Evolutionary conservation across 331 rosid species (phyloP).

Genomic region (Saraca asoca): DNA sequence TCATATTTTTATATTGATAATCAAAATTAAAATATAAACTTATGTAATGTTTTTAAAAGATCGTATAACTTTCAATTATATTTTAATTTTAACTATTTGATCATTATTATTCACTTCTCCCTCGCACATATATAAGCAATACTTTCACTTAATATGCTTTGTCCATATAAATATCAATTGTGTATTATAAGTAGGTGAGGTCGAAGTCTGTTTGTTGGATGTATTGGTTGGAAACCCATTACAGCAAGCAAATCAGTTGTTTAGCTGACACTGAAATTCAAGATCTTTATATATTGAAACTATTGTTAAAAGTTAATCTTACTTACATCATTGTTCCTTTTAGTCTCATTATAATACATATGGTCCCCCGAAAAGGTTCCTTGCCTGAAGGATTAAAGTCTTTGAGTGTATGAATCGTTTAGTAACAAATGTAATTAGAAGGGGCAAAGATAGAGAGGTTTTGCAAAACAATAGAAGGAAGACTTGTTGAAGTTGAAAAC

Average conservation of each 20-base stretch:
- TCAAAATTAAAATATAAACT: no score
- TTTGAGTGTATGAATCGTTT: slow-evolving; percentile 46
- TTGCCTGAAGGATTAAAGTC: slow-evolving; percentile 31
- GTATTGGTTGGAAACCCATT: slow-evolving; percentile 61
- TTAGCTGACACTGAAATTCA: slow-evolving; percentile 53
- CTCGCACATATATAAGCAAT: no score
- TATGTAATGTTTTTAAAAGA: no score
- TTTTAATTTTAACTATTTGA: no score
- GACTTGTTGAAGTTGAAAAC: slow-evolving; percentile 30
- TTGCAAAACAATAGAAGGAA: slow-evolving; percentile 28
- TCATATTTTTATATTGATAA: no score
- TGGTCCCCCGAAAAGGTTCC: slow-evolving; percentile 52
- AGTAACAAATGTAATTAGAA: slow-evolving; percentile 43
- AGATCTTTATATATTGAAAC: slow-evolving; percentile 28
- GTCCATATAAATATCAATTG: slow-evolving; percentile 19
- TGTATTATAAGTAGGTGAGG: slow-evolving; percentile 40
- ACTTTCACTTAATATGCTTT: no score
- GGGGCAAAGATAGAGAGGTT: slow-evolving; percentile 30
- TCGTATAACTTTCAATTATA: no score
- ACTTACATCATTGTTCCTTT: slow-evolving; percentile 49
- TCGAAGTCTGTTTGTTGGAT: slow-evolving; percentile 43
- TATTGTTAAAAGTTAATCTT: slow-evolving; percentile 35
- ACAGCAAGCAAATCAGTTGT: slow-evolving; percentile 63
- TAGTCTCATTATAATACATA: slow-evolving; percentile 24
- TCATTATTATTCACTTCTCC: no score